phyloP scores from a whole-genome alignment of 2,329 filamentous ascomycete species.

The Colletotrichum somersetense region DNA sequence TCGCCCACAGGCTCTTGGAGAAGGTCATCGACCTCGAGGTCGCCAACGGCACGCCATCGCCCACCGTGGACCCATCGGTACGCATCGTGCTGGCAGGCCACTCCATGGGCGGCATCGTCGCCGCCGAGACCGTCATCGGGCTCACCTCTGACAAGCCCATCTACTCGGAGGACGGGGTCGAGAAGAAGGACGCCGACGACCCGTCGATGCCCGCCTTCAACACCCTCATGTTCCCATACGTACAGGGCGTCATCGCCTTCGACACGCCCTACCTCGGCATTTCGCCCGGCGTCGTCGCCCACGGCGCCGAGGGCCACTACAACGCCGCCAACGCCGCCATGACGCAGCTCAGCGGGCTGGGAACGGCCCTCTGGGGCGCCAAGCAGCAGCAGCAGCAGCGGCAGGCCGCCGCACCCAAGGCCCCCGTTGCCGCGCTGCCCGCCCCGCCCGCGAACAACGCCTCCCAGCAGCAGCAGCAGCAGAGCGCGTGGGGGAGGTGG shows the following conservation, averaged over 20 bases:
- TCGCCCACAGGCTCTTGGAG: slow-evolving; percentile 77
- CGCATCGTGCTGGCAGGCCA: slow-evolving; percentile 87
- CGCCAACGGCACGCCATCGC: slow-evolving; percentile 80
- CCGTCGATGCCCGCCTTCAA: slow-evolving; percentile 57
- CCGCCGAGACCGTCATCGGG: slow-evolving; percentile 85
- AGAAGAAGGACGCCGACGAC: slow-evolving; percentile 48
- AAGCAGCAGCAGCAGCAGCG: slow-evolving; percentile 43
- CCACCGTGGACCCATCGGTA: slow-evolving; percentile 88
- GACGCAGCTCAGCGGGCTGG: slow-evolving; percentile 73
- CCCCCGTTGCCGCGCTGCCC: slow-evolving; percentile 52
- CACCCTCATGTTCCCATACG: slow-evolving; percentile 89
- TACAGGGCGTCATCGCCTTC: slow-evolving; percentile 91
- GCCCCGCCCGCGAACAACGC: slow-evolving; percentile 52
- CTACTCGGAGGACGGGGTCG: slow-evolving; percentile 58
- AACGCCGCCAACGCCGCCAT: slow-evolving; percentile 79
- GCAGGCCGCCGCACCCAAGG: slow-evolving; percentile 52
- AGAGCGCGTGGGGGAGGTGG: slow-evolving; percentile 78
- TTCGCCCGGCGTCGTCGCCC: slow-evolving; percentile 84
- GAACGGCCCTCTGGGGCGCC: slow-evolving; percentile 75
- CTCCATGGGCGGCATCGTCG: slow-evolving; percentile 94
- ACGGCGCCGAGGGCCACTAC: slow-evolving; percentile 89
- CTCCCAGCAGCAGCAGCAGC: slow-evolving; percentile 46
- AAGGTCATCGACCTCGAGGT: slow-evolving; percentile 97
- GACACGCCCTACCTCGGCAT: slow-evolving; percentile 94
- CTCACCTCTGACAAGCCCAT: slow-evolving; percentile 71